Conservation (phyloP, 371 early-diverging fungal genomes). For the Mucor piriformis region DNA sequence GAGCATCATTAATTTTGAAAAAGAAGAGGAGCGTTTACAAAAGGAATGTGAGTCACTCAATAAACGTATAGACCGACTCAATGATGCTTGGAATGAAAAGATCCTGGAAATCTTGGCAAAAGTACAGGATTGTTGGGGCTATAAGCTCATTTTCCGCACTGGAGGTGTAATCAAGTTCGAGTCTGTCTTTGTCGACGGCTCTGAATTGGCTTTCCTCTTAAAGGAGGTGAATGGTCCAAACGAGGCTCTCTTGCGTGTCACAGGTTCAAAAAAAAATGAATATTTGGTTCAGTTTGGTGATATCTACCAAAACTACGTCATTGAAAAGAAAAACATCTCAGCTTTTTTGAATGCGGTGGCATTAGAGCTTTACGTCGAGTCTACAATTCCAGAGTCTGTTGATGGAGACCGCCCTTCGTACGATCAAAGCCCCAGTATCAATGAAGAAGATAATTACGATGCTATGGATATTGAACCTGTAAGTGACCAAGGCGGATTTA, state of each 20-base stretch:
- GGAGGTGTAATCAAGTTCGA: conserved; percentile 74
- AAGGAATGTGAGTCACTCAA: conserved; percentile 50
- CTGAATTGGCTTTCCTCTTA: conserved; percentile 69
- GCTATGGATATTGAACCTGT: no score
- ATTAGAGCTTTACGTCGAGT: conserved; percentile 41
- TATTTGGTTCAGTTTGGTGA: conserved; percentile 57
- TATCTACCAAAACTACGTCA: conserved; percentile 66
- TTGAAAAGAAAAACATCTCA: conserved; percentile 69
- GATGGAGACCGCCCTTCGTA: no score
- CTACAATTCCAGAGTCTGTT: no score
- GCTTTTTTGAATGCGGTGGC: conserved; percentile 80
- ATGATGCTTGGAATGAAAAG: conserved; percentile 63
- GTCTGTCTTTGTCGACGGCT: conserved; percentile 59
- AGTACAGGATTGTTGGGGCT: conserved; percentile 62
- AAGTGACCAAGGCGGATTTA: neutral
- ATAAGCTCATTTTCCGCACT: conserved; percentile 68
- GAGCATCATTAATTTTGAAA: conserved; percentile 56
- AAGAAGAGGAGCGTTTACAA: conserved; percentile 53
- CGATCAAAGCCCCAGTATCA: no score
- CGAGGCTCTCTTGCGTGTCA: conserved; percentile 53
- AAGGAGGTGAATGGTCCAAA: conserved; percentile 51
- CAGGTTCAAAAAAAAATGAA: conserved; percentile 64
- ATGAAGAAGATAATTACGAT: no score
- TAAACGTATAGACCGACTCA: conserved; percentile 68
- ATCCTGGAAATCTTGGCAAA: conserved; percentile 68